Conservation (phyloP, 129 eudicot species). For the Chrysanthemum lavandulifolium region DNA sequence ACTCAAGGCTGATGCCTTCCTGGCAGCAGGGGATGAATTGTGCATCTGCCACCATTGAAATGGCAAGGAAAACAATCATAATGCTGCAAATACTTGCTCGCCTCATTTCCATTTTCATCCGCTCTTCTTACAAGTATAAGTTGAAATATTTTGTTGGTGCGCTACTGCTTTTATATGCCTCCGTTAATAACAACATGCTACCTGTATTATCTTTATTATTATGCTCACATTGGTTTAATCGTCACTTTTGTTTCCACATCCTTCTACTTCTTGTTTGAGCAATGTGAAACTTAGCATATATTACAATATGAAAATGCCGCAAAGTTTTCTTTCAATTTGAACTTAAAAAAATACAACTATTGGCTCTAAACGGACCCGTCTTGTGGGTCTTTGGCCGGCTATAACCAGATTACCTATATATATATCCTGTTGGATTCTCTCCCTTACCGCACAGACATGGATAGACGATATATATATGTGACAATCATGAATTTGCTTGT, state of each 20-base stretch:
- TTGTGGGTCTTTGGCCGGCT: too few species aligned
- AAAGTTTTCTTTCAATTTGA: too few species aligned
- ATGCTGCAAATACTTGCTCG: not conserved
- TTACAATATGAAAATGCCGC: too few species aligned
- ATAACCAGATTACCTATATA: too few species aligned
- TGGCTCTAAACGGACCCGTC: too few species aligned
- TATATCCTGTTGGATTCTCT: too few species aligned
- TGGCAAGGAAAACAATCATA: conserved; percentile 10
- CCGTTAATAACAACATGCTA: not conserved
- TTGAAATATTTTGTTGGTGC: not conserved
- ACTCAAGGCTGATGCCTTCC: conserved; percentile 8
- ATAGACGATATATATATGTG: too few species aligned
- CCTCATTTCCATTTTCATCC: not conserved
- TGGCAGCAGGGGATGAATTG: conserved; percentile 11
- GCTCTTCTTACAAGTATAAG: not conserved
- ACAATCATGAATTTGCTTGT: too few species aligned
- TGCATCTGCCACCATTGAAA: conserved; percentile 8
- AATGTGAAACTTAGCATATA: too few species aligned
- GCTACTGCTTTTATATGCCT: not conserved
- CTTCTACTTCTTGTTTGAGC: too few species aligned
- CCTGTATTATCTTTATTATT: not conserved
- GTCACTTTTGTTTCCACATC: not conserved
- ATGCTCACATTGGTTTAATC: not conserved
- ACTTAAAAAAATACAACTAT: too few species aligned
- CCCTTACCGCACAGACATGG: too few species aligned